A percentile compares a stretch with the other conserved stretches of the same genome.
Conservation (phyloP, 129 eudicot genomes). For the Logfia minima region DNA sequence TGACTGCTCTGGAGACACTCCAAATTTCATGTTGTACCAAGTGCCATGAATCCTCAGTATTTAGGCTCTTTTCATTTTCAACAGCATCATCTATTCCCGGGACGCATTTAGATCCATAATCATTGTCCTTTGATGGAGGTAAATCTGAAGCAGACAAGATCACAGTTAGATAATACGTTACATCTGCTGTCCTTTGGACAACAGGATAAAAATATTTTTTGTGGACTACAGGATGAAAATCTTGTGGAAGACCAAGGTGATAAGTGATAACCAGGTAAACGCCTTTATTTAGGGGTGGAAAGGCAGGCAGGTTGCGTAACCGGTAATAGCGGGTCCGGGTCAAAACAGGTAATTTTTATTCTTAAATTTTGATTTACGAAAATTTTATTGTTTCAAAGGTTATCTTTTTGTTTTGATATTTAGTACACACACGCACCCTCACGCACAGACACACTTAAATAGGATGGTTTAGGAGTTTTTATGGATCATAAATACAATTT, state of each 20-base stretch:
- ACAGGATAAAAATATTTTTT: neutral
- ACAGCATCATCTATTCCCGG: conserved; percentile 79
- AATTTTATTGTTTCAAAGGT: neutral
- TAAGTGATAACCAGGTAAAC: neutral
- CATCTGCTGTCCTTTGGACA: conserved; percentile 9
- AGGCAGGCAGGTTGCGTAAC: neutral
- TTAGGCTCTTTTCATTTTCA: conserved; percentile 52
- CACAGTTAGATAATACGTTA: conserved; percentile 18
- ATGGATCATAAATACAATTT: neutral
- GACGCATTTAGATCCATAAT: conserved; percentile 76
- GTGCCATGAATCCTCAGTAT: conserved; percentile 63
- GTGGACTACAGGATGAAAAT: neutral
- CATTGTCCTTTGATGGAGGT: conserved; percentile 78
- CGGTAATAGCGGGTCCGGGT: neutral
- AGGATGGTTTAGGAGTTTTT: neutral
- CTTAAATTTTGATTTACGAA: neutral
- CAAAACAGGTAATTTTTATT: neutral
- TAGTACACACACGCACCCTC: too few relatives aligned
- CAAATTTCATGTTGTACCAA: conserved; percentile 80
- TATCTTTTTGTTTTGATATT: too few relatives aligned
- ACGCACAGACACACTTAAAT: neutral
- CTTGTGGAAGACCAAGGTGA: neutral
- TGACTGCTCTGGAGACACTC: conserved; percentile 82
- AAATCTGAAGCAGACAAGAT: conserved; percentile 48
- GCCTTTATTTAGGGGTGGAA: neutral